Percentiles rank a stretch among this genome's conserved stretches.
phyloP scores from a whole-genome alignment of 805 yeast genomes.

The Candida maesae region DNA sequence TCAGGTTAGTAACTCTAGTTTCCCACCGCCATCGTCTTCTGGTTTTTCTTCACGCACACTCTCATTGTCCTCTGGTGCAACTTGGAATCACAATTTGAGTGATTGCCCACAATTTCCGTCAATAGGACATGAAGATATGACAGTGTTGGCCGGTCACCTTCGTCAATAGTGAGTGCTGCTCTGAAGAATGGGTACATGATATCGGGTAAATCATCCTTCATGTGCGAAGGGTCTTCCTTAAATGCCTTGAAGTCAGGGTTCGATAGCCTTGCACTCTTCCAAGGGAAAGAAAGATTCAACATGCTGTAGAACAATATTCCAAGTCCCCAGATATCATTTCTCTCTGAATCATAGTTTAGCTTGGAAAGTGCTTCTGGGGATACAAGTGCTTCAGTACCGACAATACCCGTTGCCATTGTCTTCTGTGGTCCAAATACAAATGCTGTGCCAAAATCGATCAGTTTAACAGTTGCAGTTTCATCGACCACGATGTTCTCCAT shows the following conservation, averaged over 20 bases:
- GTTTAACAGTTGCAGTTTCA: slow-evolving; percentile 65
- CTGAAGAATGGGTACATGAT: slow-evolving; percentile 1
- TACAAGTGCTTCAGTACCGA: slow-evolving; percentile 89
- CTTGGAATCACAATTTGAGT: slow-evolving; percentile 4
- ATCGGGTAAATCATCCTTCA: slow-evolving; percentile 10
- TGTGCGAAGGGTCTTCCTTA: neutral
- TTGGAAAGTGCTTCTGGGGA: slow-evolving; percentile 83
- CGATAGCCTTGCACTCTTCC: slow-evolving; percentile 40
- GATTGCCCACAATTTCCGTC: too few species aligned
- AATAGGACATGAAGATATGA: too few species aligned
- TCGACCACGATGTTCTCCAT: slow-evolving; percentile 87
- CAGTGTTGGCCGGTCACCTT: too few species aligned
- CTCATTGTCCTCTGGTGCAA: slow-evolving; percentile 7
- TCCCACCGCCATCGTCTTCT: neutral
- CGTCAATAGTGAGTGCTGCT: neutral
- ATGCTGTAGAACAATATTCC: slow-evolving; percentile 85
- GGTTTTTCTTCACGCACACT: neutral
- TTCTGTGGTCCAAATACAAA: slow-evolving; percentile 54
- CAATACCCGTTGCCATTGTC: slow-evolving; percentile 70
- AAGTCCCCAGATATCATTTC: slow-evolving; percentile 86
- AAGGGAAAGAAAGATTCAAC: slow-evolving; percentile 47
- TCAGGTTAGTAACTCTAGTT: too few species aligned
- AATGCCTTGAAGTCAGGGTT: slow-evolving; percentile 27
- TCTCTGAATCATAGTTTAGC: slow-evolving; percentile 68
- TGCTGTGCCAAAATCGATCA: slow-evolving; percentile 92